These are phyloP conservation scores for Russula ochroleuca DNA, from an alignment of 768 basidiomycete species.

Conservation along the genomic window DNA sequence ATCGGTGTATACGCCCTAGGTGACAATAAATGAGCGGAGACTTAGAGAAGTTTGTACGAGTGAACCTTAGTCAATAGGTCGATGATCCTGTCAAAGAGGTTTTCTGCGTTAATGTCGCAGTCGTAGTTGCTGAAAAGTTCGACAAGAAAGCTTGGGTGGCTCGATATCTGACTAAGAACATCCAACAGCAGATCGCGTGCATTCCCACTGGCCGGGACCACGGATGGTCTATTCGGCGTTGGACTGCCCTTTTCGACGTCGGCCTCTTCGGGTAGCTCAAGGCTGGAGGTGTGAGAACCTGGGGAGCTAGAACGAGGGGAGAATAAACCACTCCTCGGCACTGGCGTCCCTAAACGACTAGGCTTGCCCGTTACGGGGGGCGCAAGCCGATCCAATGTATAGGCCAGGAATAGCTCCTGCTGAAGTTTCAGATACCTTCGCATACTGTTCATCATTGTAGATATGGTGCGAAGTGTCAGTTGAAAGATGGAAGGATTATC, in stretches of 20 bases:
- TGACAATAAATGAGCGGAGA: conserved; percentile 13
- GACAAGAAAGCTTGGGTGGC: conserved; percentile 89
- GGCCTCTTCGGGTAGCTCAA: conserved; percentile 38
- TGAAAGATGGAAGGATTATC: conserved; percentile 80
- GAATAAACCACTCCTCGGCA: conserved; percentile 13
- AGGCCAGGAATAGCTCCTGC: conserved; percentile 91
- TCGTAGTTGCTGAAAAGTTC: conserved; percentile 96
- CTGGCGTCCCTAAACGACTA: conserved; percentile 27
- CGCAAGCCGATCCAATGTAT: conserved; percentile 86
- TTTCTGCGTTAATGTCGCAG: conserved; percentile 95
- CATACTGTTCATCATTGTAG: conserved; percentile 86
- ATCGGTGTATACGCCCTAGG: conserved; percentile 74
- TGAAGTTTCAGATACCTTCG: conserved; percentile 84
- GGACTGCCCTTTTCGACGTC: conserved; percentile 49
- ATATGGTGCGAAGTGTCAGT: conserved; percentile 75
- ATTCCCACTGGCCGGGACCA: conserved; percentile 71
- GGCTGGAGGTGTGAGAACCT: conserved; percentile 41
- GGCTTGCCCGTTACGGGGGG: conserved; percentile 42
- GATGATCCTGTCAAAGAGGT: conserved; percentile 84
- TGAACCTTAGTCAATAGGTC: conserved; percentile 73
- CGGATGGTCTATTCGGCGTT: conserved; percentile 37
- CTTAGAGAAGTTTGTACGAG: neutral
- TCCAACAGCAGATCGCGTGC: conserved; percentile 88
- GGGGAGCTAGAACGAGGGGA: conserved; percentile 33
- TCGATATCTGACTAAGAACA: conserved; percentile 73